Conservation (phyloP, 192 early-diverging fungal species). For the Coemansia sp. region DNA sequence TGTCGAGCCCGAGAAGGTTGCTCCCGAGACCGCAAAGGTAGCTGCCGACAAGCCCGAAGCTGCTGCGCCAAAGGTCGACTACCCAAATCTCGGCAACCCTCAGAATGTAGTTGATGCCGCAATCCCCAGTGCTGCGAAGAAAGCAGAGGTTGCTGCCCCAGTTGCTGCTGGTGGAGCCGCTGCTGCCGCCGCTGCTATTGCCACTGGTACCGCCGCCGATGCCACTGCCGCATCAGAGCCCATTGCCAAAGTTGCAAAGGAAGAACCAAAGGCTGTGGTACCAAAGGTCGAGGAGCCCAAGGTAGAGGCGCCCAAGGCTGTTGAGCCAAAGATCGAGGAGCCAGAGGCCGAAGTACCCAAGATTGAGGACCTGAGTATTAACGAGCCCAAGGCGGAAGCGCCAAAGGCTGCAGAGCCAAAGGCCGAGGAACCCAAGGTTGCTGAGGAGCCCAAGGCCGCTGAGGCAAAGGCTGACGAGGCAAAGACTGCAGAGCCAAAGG, state of each 20-base stretch:
- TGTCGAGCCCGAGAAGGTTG: neutral
- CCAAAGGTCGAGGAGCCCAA: constrained; percentile 12
- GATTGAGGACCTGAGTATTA: constrained; percentile 4
- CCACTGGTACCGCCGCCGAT: neutral
- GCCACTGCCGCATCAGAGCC: neutral
- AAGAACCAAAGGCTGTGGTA: neutral
- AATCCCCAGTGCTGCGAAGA: constrained; percentile 15
- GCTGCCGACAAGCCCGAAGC: neutral
- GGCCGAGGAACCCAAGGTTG: constrained; percentile 7
- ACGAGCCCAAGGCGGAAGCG: constrained; percentile 11
- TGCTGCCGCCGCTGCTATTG: neutral
- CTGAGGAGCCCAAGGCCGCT: constrained; percentile 9
- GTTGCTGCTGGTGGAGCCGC: neutral
- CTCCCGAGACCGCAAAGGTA: constrained; percentile 2
- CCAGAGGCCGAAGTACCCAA: neutral
- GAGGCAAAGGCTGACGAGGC: constrained; percentile 11
- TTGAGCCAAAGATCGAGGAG: constrained; percentile 1
- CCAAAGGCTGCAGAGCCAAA: constrained; percentile 9
- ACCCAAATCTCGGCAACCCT: constrained; percentile 15
- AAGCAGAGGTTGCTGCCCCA: constrained; percentile 8
- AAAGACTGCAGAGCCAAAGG: constrained; percentile 3
- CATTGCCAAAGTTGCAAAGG: constrained; percentile 5
- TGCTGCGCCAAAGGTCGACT: neutral
- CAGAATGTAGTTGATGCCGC: constrained; percentile 18
- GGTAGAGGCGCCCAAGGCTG: constrained; percentile 8